Percentiles rank a stretch among this genome's conserved stretches.
phyloP scores from a whole-genome alignment of 164 flowering plant genomes.

The Vitis labrusca region DNA sequence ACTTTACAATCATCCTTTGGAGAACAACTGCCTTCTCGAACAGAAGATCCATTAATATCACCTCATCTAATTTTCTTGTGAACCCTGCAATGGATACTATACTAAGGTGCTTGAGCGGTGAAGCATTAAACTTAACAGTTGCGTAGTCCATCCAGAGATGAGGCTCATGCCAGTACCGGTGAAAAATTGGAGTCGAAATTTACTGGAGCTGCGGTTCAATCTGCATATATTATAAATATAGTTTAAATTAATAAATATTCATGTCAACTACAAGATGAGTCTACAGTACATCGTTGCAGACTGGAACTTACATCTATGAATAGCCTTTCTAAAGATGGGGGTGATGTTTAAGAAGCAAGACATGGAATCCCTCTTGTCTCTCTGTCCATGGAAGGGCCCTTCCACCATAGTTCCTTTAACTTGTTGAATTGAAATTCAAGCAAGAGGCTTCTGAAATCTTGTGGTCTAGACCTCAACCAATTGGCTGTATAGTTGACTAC shows the following conservation, averaged over 20 bases:
- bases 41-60: constrained; percentile 6
- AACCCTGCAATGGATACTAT: neutral
- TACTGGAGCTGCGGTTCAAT: neutral
- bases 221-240: no score
- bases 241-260: no score
- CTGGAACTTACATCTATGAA: neutral
- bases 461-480: neutral
- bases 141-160: constrained; percentile 19
- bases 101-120: constrained; percentile 1
- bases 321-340: constrained; percentile 9
- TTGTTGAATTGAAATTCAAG: constrained; percentile 2
- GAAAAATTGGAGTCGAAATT: constrained; percentile 3
- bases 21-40: neutral
- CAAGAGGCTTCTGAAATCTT: neutral
- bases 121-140: constrained; percentile 1
- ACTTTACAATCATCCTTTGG: constrained; percentile 6
- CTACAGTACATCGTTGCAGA: no score
- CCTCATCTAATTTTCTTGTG: constrained; percentile 1
- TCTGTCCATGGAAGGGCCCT: neutral
- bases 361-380: constrained; percentile 7
- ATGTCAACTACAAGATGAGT: no score
- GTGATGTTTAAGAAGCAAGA: constrained; percentile 9
- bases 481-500: no score
- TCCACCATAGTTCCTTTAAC: constrained; percentile 17
- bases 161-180: constrained; percentile 22